These are phyloP conservation scores for Stemphylium vesicarium DNA, from an alignment of 2,329 filamentous ascomycete species.

Conservation along the genomic window DNA sequence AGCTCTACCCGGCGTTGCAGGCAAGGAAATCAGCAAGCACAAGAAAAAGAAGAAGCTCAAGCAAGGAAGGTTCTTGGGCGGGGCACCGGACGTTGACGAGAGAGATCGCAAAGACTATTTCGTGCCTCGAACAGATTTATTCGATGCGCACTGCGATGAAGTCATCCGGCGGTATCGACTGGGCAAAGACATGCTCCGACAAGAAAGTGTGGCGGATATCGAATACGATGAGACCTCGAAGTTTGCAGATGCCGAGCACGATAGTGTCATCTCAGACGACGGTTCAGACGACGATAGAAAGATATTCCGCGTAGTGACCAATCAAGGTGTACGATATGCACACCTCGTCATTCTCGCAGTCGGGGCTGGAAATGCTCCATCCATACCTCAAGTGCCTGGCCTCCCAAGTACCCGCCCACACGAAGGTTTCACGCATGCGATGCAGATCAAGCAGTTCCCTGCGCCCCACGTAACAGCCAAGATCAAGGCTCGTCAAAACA, in stretches of 20 bases:
- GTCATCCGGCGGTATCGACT: slow-evolving; percentile 56
- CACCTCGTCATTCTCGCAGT: slow-evolving; percentile 72
- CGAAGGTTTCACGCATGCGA: slow-evolving; percentile 67
- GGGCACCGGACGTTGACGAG: slow-evolving; percentile 51
- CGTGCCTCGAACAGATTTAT: slow-evolving; percentile 50
- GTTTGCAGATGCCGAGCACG: slow-evolving; percentile 26
- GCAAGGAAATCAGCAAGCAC: slow-evolving; percentile 82
- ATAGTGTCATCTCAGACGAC: slow-evolving; percentile 27
- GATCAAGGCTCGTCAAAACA: slow-evolving; percentile 55
- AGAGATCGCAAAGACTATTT: slow-evolving; percentile 57
- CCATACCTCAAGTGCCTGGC: slow-evolving; percentile 56
- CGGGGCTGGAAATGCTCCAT: slow-evolving; percentile 66
- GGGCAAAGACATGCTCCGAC: slow-evolving; percentile 60
- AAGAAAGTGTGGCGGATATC: slow-evolving; percentile 68
- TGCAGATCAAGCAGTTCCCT: slow-evolving; percentile 67
- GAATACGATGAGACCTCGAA: slow-evolving; percentile 59
- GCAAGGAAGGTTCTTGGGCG: slow-evolving; percentile 53
- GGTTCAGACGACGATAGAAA: slow-evolving; percentile 51
- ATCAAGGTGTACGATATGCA: slow-evolving; percentile 62
- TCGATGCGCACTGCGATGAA: slow-evolving; percentile 51
- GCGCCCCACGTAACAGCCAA: slow-evolving; percentile 59
- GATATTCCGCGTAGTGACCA: slow-evolving; percentile 70
- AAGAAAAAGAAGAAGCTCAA: slow-evolving; percentile 68
- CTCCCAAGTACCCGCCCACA: slow-evolving; percentile 43
- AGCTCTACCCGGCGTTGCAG: slow-evolving; percentile 76